Evolutionary conservation across 106 monocot species (phyloP).

Genomic region (Dendrobium nobile): DNA sequence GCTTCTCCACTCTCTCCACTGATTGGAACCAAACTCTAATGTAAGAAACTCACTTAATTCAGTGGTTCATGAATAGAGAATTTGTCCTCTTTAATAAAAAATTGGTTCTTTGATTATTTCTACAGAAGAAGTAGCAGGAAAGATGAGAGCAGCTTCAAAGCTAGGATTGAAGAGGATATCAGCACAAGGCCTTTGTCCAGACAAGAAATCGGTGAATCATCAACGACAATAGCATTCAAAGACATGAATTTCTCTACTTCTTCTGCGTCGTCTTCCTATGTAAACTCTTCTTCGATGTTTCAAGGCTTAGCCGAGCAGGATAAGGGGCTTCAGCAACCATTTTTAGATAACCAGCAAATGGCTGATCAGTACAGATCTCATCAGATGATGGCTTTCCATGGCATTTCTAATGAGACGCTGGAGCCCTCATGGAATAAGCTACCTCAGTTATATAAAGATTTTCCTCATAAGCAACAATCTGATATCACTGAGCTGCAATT

Average conservation of each 20-base stretch:
- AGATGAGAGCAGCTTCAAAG: neutral
- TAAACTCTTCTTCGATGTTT: neutral
- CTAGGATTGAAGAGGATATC: neutral
- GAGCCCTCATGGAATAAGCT: neutral
- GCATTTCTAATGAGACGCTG: neutral
- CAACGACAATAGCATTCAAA: neutral
- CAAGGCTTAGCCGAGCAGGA: neutral
- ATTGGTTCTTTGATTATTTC: neutral
- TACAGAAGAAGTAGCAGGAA: neutral
- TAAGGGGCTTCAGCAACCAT: neutral
- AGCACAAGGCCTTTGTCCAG: neutral
- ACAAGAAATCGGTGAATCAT: neutral
- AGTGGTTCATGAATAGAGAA: neutral
- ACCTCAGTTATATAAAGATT: no score
- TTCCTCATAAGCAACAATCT: no score
- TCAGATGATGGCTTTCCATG: neutral
- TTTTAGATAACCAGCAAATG: neutral
- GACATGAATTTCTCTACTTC: neutral
- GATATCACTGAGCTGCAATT: neutral
- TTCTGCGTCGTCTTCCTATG: neutral
- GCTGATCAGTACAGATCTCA: neutral
- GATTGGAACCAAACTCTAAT: conserved; percentile 4
- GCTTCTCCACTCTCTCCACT: neutral
- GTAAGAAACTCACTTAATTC: neutral
- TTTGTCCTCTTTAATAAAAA: neutral